Evolutionary conservation across 495 filamentous ascomycete genomes (phyloP).

Genomic region (Penicillium maclennaniae): DNA sequence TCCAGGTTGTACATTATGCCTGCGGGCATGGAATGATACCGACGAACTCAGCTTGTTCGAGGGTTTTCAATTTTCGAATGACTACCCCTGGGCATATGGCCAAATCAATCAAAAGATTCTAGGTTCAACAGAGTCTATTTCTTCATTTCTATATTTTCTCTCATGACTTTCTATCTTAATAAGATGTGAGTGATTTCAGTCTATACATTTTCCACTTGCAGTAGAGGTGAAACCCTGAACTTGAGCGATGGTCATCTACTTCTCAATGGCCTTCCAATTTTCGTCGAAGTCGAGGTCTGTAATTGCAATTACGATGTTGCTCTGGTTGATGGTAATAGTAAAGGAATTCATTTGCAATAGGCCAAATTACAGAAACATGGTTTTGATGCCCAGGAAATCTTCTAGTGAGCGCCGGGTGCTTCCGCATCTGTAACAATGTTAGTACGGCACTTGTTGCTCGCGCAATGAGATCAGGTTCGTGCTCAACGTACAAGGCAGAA

Average conservation of each 20-base stretch:
- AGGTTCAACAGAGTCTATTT: slow-evolving; percentile 14
- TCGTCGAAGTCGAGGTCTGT: too few species aligned
- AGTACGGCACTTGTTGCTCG: neutral
- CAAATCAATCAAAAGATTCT: slow-evolving; percentile 31
- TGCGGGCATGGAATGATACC: slow-evolving; percentile 62
- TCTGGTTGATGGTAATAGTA: neutral
- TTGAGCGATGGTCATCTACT: too few species aligned
- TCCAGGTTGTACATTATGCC: slow-evolving; percentile 94
- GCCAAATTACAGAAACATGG: neutral
- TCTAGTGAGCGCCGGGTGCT: slow-evolving; percentile 17
- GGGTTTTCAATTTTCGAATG: slow-evolving; percentile 30
- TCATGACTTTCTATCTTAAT: too few species aligned
- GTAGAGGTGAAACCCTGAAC: too few species aligned
- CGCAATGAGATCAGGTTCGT: neutral
- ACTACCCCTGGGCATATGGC: slow-evolving; percentile 16
- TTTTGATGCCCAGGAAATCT: neutral
- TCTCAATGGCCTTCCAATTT: too few species aligned
- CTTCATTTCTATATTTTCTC: neutral
- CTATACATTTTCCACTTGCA: too few species aligned
- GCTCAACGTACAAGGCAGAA: slow-evolving; percentile 67
- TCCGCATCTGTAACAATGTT: slow-evolving; percentile 15
- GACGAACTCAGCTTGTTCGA: slow-evolving; percentile 33
- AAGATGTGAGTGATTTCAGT: too few species aligned
- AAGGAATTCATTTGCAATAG: slow-evolving; percentile 1
- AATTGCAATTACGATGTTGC: neutral